A percentile compares a stretch with the other conserved stretches of the same genome.
Conservation (phyloP, 2,329 filamentous ascomycete genomes). For the Pseudogymnoascus sp. region DNA sequence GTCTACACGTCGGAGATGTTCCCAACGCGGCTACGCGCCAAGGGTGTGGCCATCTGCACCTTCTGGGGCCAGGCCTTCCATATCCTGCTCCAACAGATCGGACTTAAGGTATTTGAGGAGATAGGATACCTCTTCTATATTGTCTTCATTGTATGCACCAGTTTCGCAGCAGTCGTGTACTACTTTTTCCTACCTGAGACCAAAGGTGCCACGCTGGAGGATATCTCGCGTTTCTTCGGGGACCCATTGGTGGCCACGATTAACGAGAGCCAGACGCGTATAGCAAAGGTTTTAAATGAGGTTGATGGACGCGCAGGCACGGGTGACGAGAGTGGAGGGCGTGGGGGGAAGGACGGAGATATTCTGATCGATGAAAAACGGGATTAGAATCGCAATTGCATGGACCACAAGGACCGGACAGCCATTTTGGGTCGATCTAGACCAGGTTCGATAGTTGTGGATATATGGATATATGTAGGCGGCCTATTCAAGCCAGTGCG, state of each 20-base stretch:
- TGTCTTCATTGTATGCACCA: conserved; percentile 11
- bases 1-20: conserved; percentile 61
- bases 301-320: not conserved
- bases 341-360: not conserved
- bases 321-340: not conserved
- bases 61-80: conserved; percentile 11
- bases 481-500: not conserved
- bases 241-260: conserved; percentile 8
- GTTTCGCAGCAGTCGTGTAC: conserved; percentile 9
- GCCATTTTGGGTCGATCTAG: not conserved
- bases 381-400: not conserved
- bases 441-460: not conserved
- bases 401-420: not conserved
- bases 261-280: conserved; percentile 4
- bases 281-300: conserved; percentile 9
- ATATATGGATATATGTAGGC: not conserved
- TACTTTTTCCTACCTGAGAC: conserved; percentile 9
- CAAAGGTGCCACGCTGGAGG: conserved; percentile 7
- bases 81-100: conserved; percentile 9
- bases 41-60: conserved; percentile 11
- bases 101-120: conserved; percentile 9
- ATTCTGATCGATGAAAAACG: not conserved
- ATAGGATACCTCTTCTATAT: conserved; percentile 12
- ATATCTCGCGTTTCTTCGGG: conserved; percentile 9
- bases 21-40: conserved; percentile 48